Conservation (phyloP, 345 rosid species). For the Clarkia xantiana region DNA sequence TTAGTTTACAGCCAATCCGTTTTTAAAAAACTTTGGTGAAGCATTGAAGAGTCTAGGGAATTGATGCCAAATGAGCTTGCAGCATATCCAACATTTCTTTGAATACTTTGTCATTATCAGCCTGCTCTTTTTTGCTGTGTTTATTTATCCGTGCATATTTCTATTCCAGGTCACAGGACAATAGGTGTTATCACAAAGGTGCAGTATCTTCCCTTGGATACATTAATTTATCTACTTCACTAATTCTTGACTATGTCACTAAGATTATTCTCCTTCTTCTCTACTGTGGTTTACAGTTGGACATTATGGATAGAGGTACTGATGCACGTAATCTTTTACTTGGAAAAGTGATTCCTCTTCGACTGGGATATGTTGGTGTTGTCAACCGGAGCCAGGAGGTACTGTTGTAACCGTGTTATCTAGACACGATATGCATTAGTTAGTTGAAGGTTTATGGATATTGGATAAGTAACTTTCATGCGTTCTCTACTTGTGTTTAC, state of each 20-base stretch:
- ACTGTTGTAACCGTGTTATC: slow-evolving; percentile 7
- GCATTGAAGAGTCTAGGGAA: too few relatives aligned
- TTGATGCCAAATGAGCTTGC: too few relatives aligned
- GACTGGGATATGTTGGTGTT: slow-evolving; percentile 91
- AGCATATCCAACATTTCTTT: too few relatives aligned
- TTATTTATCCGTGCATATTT: not conserved
- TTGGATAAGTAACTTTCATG: too few relatives aligned
- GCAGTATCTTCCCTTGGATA: slow-evolving; percentile 2
- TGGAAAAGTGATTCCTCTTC: slow-evolving; percentile 81
- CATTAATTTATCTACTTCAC: not conserved
- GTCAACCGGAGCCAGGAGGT: slow-evolving; percentile 98
- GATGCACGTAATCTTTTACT: slow-evolving; percentile 81
- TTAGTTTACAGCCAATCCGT: too few relatives aligned
- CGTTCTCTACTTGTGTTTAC: too few relatives aligned
- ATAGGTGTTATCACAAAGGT: slow-evolving; percentile 94
- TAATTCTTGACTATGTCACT: not conserved
- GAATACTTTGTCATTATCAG: too few relatives aligned
- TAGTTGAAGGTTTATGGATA: not conserved
- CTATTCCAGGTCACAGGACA: slow-evolving; percentile 57
- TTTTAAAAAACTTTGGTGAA: too few relatives aligned
- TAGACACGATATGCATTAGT: not conserved
- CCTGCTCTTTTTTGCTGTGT: too few relatives aligned
- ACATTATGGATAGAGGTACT: slow-evolving; percentile 99
- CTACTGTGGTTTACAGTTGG: slow-evolving; percentile 42
- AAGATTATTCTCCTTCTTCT: slow-evolving; percentile 1